phyloP scores from a whole-genome alignment of 306 rosid species.

The Glycyrrhiza uralensis region DNA sequence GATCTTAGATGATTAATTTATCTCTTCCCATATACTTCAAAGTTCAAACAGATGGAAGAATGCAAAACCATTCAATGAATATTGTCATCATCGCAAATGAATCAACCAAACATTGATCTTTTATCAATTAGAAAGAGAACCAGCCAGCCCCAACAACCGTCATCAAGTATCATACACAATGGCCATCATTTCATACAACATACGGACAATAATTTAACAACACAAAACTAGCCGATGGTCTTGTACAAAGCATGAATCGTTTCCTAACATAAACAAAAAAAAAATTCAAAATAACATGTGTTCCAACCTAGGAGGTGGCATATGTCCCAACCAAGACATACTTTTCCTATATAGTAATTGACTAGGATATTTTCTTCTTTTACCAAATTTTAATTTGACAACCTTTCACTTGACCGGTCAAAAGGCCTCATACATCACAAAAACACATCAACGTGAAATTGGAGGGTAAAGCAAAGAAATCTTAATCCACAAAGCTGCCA shows the following conservation, averaged over 20 bases:
- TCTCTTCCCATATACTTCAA: conserved; percentile 19
- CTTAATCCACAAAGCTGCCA: background rate
- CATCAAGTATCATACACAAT: background rate
- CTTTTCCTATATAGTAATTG: too few species aligned
- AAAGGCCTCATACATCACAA: background rate
- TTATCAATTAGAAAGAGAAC: background rate
- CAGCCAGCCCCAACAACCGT: background rate
- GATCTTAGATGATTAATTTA: conserved; percentile 8
- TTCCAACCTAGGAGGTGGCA: too few species aligned
- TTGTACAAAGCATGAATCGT: too few species aligned
- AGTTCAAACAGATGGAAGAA: conserved; percentile 17
- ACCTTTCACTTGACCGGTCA: background rate
- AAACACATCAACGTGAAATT: background rate
- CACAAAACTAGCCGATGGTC: too few species aligned
- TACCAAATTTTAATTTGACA: background rate
- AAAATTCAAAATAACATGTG: too few species aligned
- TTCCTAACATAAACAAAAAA: too few species aligned
- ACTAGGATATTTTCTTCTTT: background rate
- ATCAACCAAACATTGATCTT: background rate
- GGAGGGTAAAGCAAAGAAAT: background rate
- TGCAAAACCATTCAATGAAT: background rate
- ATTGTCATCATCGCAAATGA: background rate
- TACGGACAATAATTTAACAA: background rate
- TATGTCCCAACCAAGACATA: too few species aligned
- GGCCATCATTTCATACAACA: background rate